Evolutionary conservation across 148 eudicot genomes (phyloP).

Genomic region (Gaultheria prostrata): DNA sequence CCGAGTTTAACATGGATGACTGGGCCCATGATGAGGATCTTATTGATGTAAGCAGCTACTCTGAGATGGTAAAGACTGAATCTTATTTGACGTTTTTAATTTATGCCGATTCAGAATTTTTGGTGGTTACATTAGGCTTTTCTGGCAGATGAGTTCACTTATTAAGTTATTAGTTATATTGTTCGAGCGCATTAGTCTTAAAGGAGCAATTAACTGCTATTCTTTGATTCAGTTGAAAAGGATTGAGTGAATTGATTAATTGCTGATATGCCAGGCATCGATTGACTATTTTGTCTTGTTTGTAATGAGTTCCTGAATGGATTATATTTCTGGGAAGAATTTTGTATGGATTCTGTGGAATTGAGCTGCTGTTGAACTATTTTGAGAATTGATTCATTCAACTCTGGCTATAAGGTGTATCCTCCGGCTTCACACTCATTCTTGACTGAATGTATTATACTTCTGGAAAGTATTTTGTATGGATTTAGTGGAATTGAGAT

Average conservation of each 20-base stretch:
- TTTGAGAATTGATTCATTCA: not conserved
- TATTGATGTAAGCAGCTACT: slow-evolving; percentile 74
- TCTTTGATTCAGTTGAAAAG: not conserved
- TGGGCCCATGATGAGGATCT: slow-evolving; percentile 90
- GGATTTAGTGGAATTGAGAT: not conserved
- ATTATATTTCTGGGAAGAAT: not conserved
- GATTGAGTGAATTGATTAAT: not conserved
- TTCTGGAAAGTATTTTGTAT: not conserved
- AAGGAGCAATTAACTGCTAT: not conserved
- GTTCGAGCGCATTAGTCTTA: not conserved
- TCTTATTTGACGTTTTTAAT: not conserved
- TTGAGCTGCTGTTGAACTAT: slow-evolving; percentile 8
- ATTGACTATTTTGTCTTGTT: not conserved
- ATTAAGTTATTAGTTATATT: not conserved
- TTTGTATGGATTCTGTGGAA: not conserved
- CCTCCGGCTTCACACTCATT: not conserved
- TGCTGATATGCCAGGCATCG: not conserved
- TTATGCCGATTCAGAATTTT: not conserved
- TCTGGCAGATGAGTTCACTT: not conserved
- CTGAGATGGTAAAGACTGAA: slow-evolving; percentile 63
- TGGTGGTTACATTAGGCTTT: not conserved
- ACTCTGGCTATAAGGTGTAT: no score
- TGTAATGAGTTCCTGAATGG: not conserved
- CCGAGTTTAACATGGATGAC: slow-evolving; percentile 71
- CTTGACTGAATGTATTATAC: not conserved